Conservation (phyloP, 1,284 basidiomycete genomes). For the Rhizopogon parksii region DNA sequence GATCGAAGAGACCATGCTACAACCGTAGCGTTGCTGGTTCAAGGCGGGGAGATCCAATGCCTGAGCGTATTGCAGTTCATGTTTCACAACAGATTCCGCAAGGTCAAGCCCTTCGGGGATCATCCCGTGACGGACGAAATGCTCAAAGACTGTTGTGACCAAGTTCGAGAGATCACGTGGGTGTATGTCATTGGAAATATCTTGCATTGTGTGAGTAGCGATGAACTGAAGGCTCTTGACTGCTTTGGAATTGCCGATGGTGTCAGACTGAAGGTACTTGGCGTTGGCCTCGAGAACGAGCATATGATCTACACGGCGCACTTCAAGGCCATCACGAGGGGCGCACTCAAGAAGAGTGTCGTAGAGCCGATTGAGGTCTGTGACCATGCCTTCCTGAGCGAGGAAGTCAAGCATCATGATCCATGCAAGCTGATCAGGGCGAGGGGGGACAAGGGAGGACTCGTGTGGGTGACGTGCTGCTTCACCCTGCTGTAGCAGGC, state of each 20-base stretch:
- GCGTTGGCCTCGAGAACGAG: constrained; percentile 37
- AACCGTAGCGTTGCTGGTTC: too few relatives aligned
- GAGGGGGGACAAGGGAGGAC: constrained; percentile 36
- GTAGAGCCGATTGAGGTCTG: constrained; percentile 52
- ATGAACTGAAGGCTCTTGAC: constrained; percentile 22
- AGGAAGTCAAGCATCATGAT: constrained; percentile 47
- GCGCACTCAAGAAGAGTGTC: constrained; percentile 31
- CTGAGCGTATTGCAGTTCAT: too few relatives aligned
- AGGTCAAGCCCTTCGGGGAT: constrained; percentile 4
- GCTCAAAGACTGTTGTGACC: background rate
- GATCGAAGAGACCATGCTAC: too few relatives aligned
- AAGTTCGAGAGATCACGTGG: background rate
- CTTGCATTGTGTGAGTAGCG: constrained; percentile 6
- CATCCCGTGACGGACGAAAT: constrained; percentile 5
- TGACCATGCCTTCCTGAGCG: constrained; percentile 37
- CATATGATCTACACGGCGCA: constrained; percentile 28
- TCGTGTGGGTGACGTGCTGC: constrained; percentile 33
- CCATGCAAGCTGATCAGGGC: constrained; percentile 50
- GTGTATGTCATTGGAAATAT: too few relatives aligned
- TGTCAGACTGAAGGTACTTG: constrained; percentile 27
- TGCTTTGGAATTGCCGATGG: constrained; percentile 12
- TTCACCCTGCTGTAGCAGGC: constrained; percentile 43
- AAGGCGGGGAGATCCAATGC: too few relatives aligned
- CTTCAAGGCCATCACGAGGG: constrained; percentile 28
- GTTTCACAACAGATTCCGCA: background rate